Percentiles rank a stretch among this genome's conserved stretches.
These are phyloP conservation scores for Hippophae gyantsensis DNA, from an alignment of 306 rosid genomes.

Conservation along the genomic window DNA sequence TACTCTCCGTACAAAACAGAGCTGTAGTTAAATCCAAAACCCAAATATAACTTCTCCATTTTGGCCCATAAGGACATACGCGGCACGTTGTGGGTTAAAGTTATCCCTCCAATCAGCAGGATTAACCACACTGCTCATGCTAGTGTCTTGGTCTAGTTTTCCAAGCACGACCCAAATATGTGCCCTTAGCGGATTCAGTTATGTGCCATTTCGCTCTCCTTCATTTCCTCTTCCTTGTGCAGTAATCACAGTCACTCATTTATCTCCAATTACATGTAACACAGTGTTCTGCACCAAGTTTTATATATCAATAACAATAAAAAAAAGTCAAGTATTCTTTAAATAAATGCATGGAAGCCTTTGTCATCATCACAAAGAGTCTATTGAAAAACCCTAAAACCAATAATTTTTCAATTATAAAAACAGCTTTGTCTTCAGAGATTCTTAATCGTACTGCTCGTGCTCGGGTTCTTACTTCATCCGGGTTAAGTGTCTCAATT, in stretches of 20 bases:
- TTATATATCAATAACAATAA: too few relatives aligned
- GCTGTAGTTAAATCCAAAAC: conserved; percentile 11
- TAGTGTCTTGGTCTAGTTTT: conserved; percentile 18
- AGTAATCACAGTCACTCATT: conserved; percentile 24
- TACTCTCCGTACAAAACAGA: conserved; percentile 34
- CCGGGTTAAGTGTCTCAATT: conserved; percentile 10
- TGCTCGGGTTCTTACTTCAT: conserved; percentile 12
- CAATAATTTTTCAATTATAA: conserved; percentile 27
- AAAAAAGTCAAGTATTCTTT: conserved; percentile 4
- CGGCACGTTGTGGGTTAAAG: conserved; percentile 1
- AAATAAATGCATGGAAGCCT: conserved; percentile 28
- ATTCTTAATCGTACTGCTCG: conserved; percentile 44
- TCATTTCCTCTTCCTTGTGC: conserved; percentile 41
- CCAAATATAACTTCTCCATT: too few relatives aligned
- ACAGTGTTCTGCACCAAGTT: conserved; percentile 22
- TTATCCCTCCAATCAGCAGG: conserved; percentile 36
- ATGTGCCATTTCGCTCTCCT: conserved; percentile 11
- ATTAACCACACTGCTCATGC: conserved; percentile 16
- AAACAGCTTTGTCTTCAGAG: conserved; percentile 21
- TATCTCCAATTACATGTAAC: conserved; percentile 19
- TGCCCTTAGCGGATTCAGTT: conserved; percentile 22
- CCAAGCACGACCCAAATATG: conserved; percentile 57
- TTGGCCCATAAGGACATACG: conserved; percentile 7
- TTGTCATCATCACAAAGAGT: conserved; percentile 50
- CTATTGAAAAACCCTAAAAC: conserved; percentile 26